Evolutionary conservation across 768 basidiomycete species (phyloP).

Genomic region (Mycena rebaudengoi): DNA sequence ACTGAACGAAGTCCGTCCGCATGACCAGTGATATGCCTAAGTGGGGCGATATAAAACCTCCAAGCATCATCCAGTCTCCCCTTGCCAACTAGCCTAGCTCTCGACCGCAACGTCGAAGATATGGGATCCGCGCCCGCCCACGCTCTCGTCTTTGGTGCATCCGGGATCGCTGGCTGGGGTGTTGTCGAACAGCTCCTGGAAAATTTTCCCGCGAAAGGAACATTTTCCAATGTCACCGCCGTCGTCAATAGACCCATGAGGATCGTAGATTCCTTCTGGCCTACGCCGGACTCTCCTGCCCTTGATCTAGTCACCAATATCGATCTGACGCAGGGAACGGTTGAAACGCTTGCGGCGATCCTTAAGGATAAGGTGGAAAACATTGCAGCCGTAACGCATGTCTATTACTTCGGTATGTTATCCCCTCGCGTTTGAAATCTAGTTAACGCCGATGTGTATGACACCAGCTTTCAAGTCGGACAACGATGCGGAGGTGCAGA

Average conservation of each 20-base stretch:
- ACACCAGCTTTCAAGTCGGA: slow-evolving; percentile 19
- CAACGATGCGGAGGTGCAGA: slow-evolving; percentile 10
- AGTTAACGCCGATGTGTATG: too few species aligned
- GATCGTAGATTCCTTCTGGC: slow-evolving; percentile 19
- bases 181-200: slow-evolving; percentile 21
- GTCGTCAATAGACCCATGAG: slow-evolving; percentile 19
- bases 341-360: slow-evolving; percentile 3
- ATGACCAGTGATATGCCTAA: too few species aligned
- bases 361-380: slow-evolving; percentile 9
- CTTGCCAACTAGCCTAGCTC: too few species aligned
- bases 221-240: slow-evolving; percentile 20
- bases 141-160: slow-evolving; percentile 24
- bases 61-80: too few species aligned
- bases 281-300: slow-evolving; percentile 5
- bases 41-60: too few species aligned
- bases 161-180: slow-evolving; percentile 24
- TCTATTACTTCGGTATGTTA: slow-evolving; percentile 20
- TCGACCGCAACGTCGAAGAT: too few species aligned
- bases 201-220: slow-evolving; percentile 17
- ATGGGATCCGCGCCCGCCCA: too few species aligned
- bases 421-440: too few species aligned
- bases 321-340: slow-evolving; percentile 11
- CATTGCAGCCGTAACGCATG: slow-evolving; percentile 17
- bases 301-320: slow-evolving; percentile 12
- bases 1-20: too few species aligned